Conservation (phyloP, 257 asterid species). For the Perilla frutescens region DNA sequence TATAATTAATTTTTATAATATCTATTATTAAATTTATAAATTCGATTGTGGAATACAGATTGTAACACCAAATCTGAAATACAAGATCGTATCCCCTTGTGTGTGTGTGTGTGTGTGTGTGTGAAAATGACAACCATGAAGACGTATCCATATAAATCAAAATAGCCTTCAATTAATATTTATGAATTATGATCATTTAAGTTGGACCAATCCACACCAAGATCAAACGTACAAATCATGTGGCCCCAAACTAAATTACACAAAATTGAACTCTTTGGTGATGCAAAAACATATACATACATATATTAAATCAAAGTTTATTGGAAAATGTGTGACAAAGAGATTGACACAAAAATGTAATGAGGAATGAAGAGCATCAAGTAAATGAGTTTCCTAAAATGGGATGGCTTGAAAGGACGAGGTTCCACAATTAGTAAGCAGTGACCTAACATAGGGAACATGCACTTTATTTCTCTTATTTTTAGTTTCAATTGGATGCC, state of each 20-base stretch:
- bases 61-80: too few species aligned
- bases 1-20: too few species aligned
- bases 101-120: not conserved
- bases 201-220: conserved; percentile 36
- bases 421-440: conserved; percentile 54
- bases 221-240: too few species aligned
- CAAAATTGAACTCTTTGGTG: conserved; percentile 27
- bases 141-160: conserved; percentile 10
- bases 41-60: too few species aligned
- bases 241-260: conserved; percentile 11
- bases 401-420: conserved; percentile 60
- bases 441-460: conserved; percentile 69
- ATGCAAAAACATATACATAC: conserved; percentile 43
- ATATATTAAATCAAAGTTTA: conserved; percentile 47
- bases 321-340: conserved; percentile 39
- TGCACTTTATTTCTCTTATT: conserved; percentile 59
- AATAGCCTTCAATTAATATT: conserved; percentile 20
- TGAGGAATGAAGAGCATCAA: conserved; percentile 62
- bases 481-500: not conserved
- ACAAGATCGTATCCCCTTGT: too few species aligned
- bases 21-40: too few species aligned
- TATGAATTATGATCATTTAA: conserved; percentile 27
- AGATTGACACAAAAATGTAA: conserved; percentile 53
- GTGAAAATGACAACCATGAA: too few species aligned
- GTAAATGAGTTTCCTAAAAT: conserved; percentile 54